These are phyloP conservation scores for Phytopythium cucurbitacearum DNA, from an alignment of 352 stramenopile species.

Conservation along the genomic window DNA sequence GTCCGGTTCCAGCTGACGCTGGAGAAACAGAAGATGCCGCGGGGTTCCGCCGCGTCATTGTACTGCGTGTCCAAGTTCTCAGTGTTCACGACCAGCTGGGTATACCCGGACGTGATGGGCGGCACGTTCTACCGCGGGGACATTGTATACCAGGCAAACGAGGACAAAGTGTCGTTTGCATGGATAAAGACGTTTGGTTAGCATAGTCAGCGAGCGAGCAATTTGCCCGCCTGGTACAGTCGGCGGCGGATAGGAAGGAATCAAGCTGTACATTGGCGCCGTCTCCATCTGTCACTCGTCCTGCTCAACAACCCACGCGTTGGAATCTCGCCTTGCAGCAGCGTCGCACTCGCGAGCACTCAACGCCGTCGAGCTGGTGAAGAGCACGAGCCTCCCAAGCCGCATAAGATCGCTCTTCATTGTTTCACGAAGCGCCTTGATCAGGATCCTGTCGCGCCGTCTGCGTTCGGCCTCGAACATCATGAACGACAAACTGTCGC, in stretches of 20 bases:
- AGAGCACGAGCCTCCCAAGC: slow-evolving; percentile 28
- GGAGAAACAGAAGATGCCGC: slow-evolving; percentile 19
- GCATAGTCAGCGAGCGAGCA: neutral
- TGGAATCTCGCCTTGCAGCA: neutral
- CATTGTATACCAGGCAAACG: slow-evolving; percentile 16
- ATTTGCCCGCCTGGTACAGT: no score
- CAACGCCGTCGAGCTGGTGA: slow-evolving; percentile 6
- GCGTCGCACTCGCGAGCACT: neutral
- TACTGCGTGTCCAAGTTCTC: slow-evolving; percentile 37
- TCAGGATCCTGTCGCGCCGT: neutral
- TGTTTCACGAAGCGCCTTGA: slow-evolving; percentile 10
- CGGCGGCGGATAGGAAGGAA: no score
- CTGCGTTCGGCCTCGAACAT: slow-evolving; percentile 33
- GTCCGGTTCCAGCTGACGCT: slow-evolving; percentile 37
- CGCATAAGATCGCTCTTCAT: slow-evolving; percentile 33
- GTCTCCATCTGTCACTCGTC: neutral
- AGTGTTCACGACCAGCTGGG: slow-evolving; percentile 32
- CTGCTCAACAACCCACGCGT: slow-evolving; percentile 1
- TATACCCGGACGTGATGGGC: slow-evolving; percentile 28
- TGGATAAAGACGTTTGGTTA: slow-evolving; percentile 16
- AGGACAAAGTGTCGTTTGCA: slow-evolving; percentile 16
- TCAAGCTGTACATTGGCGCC: no score
- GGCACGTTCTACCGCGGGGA: slow-evolving; percentile 42
- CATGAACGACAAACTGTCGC: slow-evolving; percentile 24
- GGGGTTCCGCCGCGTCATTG: slow-evolving; percentile 2